phyloP scores from a whole-genome alignment of 2,329 filamentous ascomycete species.

The Oidium heveae region DNA sequence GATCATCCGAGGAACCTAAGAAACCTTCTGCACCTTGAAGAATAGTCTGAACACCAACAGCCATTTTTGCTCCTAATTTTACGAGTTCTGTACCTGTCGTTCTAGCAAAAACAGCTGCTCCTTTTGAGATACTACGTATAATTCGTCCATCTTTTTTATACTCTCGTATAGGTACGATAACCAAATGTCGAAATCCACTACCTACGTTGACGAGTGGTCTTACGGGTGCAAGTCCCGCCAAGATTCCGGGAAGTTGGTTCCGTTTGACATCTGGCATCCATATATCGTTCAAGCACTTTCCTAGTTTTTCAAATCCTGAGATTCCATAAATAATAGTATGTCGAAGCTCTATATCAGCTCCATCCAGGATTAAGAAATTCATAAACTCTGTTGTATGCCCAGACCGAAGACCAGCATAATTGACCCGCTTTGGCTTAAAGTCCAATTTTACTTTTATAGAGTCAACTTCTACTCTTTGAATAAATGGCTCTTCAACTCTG shows the following conservation, averaged over 20 bases:
- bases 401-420: slow-evolving; percentile 77
- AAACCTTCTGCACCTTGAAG: slow-evolving; percentile 73
- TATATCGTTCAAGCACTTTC: slow-evolving; percentile 75
- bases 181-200: slow-evolving; percentile 59
- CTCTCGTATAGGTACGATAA: slow-evolving; percentile 74
- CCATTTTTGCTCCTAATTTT: slow-evolving; percentile 78
- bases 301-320: slow-evolving; percentile 69
- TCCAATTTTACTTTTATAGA: slow-evolving; percentile 67
- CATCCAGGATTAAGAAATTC: slow-evolving; percentile 89
- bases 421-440: slow-evolving; percentile 95
- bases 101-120: slow-evolving; percentile 68
- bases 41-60: slow-evolving; percentile 82
- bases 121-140: slow-evolving; percentile 76
- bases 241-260: slow-evolving; percentile 69
- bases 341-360: slow-evolving; percentile 60
- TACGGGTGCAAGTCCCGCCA: slow-evolving; percentile 76
- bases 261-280: slow-evolving; percentile 86
- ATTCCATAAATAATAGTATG: slow-evolving; percentile 87
- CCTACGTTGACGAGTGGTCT: slow-evolving; percentile 78
- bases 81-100: slow-evolving; percentile 89
- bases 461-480: slow-evolving; percentile 73
- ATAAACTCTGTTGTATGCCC: slow-evolving; percentile 94
- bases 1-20: slow-evolving; percentile 20
- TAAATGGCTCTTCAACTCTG: slow-evolving; percentile 53
- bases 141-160: slow-evolving; percentile 87